Base-by-base conservation (phyloP, 2,329 filamentous ascomycete genomes). In the Pseudopithomyces chartarum region DNA sequence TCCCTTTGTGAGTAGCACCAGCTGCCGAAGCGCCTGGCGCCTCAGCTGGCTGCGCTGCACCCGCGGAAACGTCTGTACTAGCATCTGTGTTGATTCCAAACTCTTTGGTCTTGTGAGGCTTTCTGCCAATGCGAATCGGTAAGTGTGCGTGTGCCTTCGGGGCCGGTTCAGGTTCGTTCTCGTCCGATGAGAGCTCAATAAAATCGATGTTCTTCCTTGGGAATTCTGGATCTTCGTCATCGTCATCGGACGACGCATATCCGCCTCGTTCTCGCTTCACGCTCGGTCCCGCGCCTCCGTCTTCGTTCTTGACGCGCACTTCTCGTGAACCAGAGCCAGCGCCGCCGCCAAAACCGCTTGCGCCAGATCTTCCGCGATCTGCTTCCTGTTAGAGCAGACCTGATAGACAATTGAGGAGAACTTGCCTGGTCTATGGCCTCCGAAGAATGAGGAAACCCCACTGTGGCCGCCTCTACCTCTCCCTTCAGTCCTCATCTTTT, bases 181-280 rank as follows among this genome's bases (percentile, higher is more conserved):
- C 83, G 54, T 85, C 81, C 47, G 81, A 84, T 12, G 83, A 79
- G 12, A 87, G 81, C 59, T 86, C 82, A 42, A 85, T 84, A n/a
- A 79, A 71, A 60, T 88, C 85, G 54, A 88, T 84, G 59, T 85
- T 81, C 52, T 81, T 75, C 51, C 81, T 77, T 39, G 78, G 76
- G n/a, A 73, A 63, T 15, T 66, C 60, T 12, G 62, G 60, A 22
- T 76, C 71, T 40, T 79, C 76, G 29, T 82, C 83, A 53, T 80
- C 76, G 34, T 85, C 82, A 46, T 82, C 81, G 33, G 80, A 81
- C 11, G 79, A 80, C 6, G 79, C 74, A 52, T 79, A 75, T 17
- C 74, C 78, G 10, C 76, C 76, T 54, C 78, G 64, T 57, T 74
- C 64, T 36, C 63, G 63, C 48, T 70, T 70, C 52, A 65, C 59